Evolutionary conservation across 768 basidiomycete genomes (phyloP).

Genomic region (Asterophora lycoperdoides): DNA sequence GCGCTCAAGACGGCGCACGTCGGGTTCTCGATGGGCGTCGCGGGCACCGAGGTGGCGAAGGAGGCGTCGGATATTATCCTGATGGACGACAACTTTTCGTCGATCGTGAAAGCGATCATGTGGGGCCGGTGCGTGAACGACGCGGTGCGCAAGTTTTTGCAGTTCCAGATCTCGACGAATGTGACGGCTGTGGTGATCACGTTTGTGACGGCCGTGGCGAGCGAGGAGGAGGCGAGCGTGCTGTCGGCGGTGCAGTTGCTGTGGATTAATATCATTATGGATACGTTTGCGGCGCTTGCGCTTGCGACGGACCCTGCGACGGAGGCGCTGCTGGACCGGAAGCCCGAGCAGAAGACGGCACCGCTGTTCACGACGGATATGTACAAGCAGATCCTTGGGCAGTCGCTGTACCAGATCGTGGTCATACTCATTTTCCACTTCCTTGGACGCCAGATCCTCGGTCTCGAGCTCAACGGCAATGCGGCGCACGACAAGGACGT

Average conservation of each 20-base stretch:
- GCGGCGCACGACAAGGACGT: slow-evolving; percentile 29
- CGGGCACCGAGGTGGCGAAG: slow-evolving; percentile 98
- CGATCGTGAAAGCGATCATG: slow-evolving; percentile 96
- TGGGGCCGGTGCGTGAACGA: slow-evolving; percentile 99
- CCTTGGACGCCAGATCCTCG: slow-evolving; percentile 68
- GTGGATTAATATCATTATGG: slow-evolving; percentile 99
- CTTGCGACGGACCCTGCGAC: slow-evolving; percentile 95
- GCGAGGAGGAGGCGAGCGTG: slow-evolving; percentile 72
- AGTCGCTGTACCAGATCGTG: slow-evolving; percentile 81
- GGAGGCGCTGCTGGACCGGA: slow-evolving; percentile 73
- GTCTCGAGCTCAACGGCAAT: slow-evolving; percentile 36
- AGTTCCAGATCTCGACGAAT: slow-evolving; percentile 94
- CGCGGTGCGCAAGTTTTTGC: slow-evolving; percentile 94
- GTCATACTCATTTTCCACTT: slow-evolving; percentile 91
- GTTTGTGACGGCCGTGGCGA: slow-evolving; percentile 85
- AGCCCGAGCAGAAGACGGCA: slow-evolving; percentile 85
- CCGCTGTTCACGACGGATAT: slow-evolving; percentile 90
- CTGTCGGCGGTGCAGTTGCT: slow-evolving; percentile 93
- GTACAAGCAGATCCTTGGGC: slow-evolving; percentile 94
- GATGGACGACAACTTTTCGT: slow-evolving; percentile 96
- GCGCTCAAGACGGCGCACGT: slow-evolving; percentile 95
- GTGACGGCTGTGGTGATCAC: slow-evolving; percentile 94
- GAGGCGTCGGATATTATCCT: slow-evolving; percentile 98
- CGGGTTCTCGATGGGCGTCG: slow-evolving; percentile 95
- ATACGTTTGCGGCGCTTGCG: slow-evolving; percentile 96